Evolutionary conservation across 257 asterid genomes (phyloP).

Genomic region (Salvia hispanica): DNA sequence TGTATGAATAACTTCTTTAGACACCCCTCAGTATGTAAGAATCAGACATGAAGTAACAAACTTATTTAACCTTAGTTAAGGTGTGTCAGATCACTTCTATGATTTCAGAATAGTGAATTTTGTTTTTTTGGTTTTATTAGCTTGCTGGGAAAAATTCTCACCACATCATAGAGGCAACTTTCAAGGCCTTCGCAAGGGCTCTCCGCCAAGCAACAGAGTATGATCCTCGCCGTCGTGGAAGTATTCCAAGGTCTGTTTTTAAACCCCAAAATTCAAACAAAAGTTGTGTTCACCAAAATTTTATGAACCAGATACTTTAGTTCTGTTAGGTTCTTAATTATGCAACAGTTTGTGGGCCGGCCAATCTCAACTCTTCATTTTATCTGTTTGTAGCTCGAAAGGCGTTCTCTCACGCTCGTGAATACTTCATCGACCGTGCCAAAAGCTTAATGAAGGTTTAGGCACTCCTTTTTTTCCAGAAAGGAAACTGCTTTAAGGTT

Average conservation of each 20-base stretch:
- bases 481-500: slow-evolving; percentile 26
- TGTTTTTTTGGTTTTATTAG: slow-evolving; percentile 45
- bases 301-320: neutral
- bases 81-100: neutral
- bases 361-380: slow-evolving; percentile 4
- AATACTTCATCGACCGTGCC: slow-evolving; percentile 22
- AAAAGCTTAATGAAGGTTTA: slow-evolving; percentile 13
- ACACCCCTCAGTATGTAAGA: neutral
- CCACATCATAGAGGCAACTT: slow-evolving; percentile 97
- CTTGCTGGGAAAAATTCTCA: slow-evolving; percentile 94
- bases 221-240: slow-evolving; percentile 86
- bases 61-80: slow-evolving; percentile 4
- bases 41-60: slow-evolving; percentile 1
- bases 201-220: slow-evolving; percentile 92
- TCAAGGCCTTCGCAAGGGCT: slow-evolving; percentile 99
- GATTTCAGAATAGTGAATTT: slow-evolving; percentile 15
- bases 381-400: slow-evolving; percentile 64
- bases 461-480: slow-evolving; percentile 19
- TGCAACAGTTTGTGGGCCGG: neutral
- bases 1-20: neutral
- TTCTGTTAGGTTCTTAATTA: neutral
- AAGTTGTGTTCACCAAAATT: neutral
- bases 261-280: neutral
- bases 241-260: slow-evolving; percentile 69
- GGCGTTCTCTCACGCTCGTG: slow-evolving; percentile 78